These are phyloP conservation scores for Alternaria metachromatica DNA, from an alignment of 2,329 filamentous ascomycete species.

Conservation along the genomic window DNA sequence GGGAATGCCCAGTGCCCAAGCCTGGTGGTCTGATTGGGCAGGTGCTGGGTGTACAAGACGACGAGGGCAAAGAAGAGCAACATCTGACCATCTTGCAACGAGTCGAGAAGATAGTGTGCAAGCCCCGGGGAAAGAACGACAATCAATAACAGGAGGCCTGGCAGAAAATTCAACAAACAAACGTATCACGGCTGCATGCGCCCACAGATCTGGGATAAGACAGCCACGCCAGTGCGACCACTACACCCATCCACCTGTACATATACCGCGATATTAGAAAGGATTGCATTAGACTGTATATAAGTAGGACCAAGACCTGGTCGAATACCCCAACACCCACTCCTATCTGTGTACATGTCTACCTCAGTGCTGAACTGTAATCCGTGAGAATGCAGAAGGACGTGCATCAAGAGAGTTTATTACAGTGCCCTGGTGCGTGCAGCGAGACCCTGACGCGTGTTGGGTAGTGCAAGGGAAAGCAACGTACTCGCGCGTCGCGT, in stretches of 20 bases:
- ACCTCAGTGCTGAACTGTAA: neutral
- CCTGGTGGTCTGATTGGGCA: constrained; percentile 79
- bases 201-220: neutral
- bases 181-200: neutral
- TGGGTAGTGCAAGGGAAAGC: neutral
- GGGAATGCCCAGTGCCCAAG: constrained; percentile 93
- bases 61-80: constrained; percentile 22
- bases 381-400: neutral
- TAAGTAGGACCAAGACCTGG: neutral
- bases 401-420: neutral
- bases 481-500: constrained; percentile 24
- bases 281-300: constrained; percentile 2
- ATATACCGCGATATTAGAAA: neutral
- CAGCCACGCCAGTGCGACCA: neutral
- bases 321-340: neutral
- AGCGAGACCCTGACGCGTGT: neutral
- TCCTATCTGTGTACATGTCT: neutral
- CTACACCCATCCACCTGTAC: neutral
- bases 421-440: neutral
- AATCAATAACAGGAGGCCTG: constrained; percentile 14
- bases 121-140: constrained; percentile 12
- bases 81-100: constrained; percentile 11
- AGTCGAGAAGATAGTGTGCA: constrained; percentile 20
- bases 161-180: neutral
- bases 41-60: constrained; percentile 69